Percentiles rank a stretch among this genome's conserved stretches.
phyloP scores from a whole-genome alignment of 306 rosid species.

The Biancaea sappan region DNA sequence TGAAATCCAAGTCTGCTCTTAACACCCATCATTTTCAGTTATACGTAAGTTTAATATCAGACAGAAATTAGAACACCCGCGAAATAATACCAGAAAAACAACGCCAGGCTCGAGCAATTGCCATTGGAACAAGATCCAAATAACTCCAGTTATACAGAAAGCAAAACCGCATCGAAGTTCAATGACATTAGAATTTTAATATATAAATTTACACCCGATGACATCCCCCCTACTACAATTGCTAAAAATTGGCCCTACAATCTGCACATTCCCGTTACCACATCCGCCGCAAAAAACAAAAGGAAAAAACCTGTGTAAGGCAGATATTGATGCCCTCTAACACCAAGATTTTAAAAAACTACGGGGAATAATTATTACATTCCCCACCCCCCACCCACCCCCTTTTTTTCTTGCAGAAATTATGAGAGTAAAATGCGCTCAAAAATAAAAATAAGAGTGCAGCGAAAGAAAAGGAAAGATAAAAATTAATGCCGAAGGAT shows the following conservation, averaged over 20 bases:
- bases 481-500: conserved; percentile 59
- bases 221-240: conserved; percentile 35
- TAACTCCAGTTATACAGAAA: background rate
- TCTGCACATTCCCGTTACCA: conserved; percentile 46
- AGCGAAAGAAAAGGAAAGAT: conserved; percentile 36
- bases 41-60: no score
- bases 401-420: conserved; percentile 31
- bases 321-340: conserved; percentile 48
- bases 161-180: conserved; percentile 15
- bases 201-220: conserved; percentile 50
- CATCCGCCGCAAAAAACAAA: conserved; percentile 42
- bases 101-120: background rate
- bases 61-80: background rate
- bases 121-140: background rate
- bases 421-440: conserved; percentile 30
- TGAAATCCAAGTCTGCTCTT: no score
- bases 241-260: conserved; percentile 46
- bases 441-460: conserved; percentile 31
- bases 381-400: conserved; percentile 28
- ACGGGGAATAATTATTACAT: conserved; percentile 5
- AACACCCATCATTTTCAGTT: no score
- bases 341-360: conserved; percentile 33
- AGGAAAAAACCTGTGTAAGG: conserved; percentile 44
- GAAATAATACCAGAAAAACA: background rate
- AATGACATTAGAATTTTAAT: conserved; percentile 27